phyloP scores from a whole-genome alignment of 2,329 filamentous ascomycete species.

The Calycina herbarum region DNA sequence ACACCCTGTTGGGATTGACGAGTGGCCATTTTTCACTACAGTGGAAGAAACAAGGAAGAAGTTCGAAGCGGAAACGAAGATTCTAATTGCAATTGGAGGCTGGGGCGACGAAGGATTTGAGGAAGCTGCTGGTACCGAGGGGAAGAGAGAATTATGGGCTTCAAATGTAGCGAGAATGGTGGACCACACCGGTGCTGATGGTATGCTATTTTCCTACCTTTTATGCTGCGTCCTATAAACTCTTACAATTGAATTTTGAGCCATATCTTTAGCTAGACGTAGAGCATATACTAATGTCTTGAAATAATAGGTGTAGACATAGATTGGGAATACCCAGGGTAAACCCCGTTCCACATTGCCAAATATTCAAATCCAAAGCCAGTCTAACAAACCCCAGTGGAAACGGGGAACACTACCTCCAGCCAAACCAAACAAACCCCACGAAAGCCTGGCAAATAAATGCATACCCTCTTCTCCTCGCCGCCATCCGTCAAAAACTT shows the following conservation, averaged over 20 bases:
- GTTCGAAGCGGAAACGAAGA: conserved; percentile 55
- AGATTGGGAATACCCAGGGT: conserved; percentile 55
- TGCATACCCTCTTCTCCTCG: conserved; percentile 61
- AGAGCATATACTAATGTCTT: not conserved
- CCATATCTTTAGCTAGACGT: not conserved
- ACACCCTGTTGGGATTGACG: not conserved
- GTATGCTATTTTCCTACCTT: conserved; percentile 32
- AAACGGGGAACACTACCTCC: conserved; percentile 70
- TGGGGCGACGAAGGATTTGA: conserved; percentile 72
- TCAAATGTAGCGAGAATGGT: conserved; percentile 65
- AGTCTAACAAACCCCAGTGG: conserved; percentile 45
- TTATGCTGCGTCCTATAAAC: not conserved
- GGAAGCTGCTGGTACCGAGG: conserved; percentile 51
- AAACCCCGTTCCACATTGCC: not conserved
- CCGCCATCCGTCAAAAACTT: conserved; percentile 57
- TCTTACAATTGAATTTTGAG: not conserved
- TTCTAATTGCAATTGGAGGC: conserved; percentile 72
- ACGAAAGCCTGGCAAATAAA: conserved; percentile 61
- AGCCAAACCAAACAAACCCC: conserved; percentile 53
- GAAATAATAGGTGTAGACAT: conserved; percentile 40
- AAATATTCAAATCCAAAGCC: not conserved
- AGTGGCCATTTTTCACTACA: conserved; percentile 52
- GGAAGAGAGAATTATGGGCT: conserved; percentile 58
- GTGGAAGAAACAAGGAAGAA: conserved; percentile 40
- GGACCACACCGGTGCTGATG: conserved; percentile 62